Conservation (phyloP, 352 stramenopile genomes). For the Globisporangium solare region DNA sequence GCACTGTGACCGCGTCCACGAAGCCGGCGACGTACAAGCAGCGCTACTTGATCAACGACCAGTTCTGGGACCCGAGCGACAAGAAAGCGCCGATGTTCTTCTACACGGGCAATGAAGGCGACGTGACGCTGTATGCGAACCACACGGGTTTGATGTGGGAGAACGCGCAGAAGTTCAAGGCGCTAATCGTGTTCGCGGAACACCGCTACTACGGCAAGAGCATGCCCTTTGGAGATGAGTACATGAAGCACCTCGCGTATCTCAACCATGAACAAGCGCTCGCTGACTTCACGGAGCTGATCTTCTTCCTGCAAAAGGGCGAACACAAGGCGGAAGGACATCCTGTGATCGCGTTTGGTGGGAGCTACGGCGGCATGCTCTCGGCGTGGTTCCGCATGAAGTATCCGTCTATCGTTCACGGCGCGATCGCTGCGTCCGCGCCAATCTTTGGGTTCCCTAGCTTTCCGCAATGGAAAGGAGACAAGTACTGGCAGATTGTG, state of each 20-base stretch:
- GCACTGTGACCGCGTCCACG: constrained; percentile 8
- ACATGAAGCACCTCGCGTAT: constrained; percentile 75
- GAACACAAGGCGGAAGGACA: constrained; percentile 66
- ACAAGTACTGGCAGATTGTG: constrained; percentile 84
- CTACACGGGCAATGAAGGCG: constrained; percentile 94
- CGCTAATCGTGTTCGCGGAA: constrained; percentile 93
- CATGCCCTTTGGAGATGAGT: constrained; percentile 68
- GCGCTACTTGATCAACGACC: constrained; percentile 87
- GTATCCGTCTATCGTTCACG: constrained; percentile 90
- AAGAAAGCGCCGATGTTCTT: constrained; percentile 87
- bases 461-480: constrained; percentile 51
- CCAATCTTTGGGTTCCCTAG: constrained; percentile 89
- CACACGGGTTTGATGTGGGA: constrained; percentile 95
- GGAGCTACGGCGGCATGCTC: constrained; percentile 96
- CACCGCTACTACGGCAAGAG: constrained; percentile 95
- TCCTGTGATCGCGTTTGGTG: constrained; percentile 93
- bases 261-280: constrained; percentile 91
- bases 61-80: constrained; percentile 72
- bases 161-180: constrained; percentile 83
- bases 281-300: constrained; percentile 88
- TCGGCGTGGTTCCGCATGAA: constrained; percentile 94
- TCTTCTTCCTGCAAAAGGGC: constrained; percentile 72
- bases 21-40: constrained; percentile 72
- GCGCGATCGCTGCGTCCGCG: constrained; percentile 92
- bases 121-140: constrained; percentile 93